Percentiles rank a stretch among this genome's conserved stretches.
phyloP scores from a whole-genome alignment of 139 green algal species.

The Chlamydomonas applanata region DNA sequence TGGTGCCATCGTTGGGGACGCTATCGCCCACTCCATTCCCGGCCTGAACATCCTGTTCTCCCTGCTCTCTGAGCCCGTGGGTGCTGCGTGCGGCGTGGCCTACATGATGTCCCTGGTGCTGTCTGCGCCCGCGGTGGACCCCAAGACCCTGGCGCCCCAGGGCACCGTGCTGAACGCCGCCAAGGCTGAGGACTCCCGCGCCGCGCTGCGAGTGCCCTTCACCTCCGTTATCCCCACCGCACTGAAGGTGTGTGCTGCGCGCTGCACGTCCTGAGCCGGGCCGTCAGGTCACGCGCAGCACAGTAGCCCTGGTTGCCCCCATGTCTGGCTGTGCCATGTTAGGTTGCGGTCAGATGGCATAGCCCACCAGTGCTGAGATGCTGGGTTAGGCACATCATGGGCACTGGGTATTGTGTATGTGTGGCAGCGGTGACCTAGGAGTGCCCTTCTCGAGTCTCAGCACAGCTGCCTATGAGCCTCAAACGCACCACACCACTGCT shows the following conservation, averaged over 20 bases:
- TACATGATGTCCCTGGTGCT: slow-evolving; percentile 76
- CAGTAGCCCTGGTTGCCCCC: too few species aligned
- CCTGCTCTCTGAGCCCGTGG: slow-evolving; percentile 55
- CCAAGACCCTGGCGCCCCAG: slow-evolving; percentile 61
- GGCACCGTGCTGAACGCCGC: slow-evolving; percentile 65
- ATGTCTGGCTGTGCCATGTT: too few species aligned
- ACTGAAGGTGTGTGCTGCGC: slow-evolving; percentile 36
- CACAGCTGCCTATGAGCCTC: too few species aligned
- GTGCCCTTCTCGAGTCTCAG: too few species aligned
- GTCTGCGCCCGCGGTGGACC: slow-evolving; percentile 52
- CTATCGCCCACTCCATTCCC: slow-evolving; percentile 59
- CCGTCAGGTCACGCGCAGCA: too few species aligned
- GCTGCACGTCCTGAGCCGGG: too few species aligned
- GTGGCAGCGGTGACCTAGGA: too few species aligned
- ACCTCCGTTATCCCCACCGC: slow-evolving; percentile 61
- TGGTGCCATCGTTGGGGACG: slow-evolving; percentile 50
- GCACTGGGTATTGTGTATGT: too few species aligned
- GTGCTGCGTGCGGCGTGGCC: slow-evolving; percentile 61
- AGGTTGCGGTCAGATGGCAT: too few species aligned
- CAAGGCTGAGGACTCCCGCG: slow-evolving; percentile 58
- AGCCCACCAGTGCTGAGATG: too few species aligned
- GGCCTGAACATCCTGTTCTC: slow-evolving; percentile 56
- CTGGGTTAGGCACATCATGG: too few species aligned
- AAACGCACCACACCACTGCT: too few species aligned
- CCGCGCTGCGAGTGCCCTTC: slow-evolving; percentile 63